Percentiles rank a stretch among this genome's conserved stretches.
Conservation (phyloP, 2,329 filamentous ascomycete genomes). For the Fusarium cyanostomum region DNA sequence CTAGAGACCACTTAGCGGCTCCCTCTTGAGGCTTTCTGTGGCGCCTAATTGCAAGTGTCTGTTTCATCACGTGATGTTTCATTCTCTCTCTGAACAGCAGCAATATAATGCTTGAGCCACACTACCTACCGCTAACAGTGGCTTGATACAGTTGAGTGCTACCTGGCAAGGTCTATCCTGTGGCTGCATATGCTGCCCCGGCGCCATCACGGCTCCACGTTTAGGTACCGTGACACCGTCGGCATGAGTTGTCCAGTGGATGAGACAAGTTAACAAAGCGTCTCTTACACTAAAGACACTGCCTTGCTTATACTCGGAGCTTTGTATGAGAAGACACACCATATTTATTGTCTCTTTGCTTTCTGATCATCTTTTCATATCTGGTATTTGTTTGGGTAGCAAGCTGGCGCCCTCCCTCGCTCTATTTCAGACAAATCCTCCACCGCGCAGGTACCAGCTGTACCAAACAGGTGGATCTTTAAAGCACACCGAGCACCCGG, state of each 20-base stretch:
- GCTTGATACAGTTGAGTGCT: too few relatives aligned
- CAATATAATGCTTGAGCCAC: constrained; percentile 6
- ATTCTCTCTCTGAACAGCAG: not conserved
- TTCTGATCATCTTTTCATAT: not conserved
- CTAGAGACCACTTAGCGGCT: constrained; percentile 32
- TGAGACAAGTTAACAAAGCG: constrained; percentile 23
- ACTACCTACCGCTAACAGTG: constrained; percentile 1
- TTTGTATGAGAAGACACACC: constrained; percentile 4
- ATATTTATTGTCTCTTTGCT: not conserved
- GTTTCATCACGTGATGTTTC: constrained; percentile 29
- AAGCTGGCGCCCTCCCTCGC: not conserved
- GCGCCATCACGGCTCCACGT: constrained; percentile 11
- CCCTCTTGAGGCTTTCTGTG: constrained; percentile 28
- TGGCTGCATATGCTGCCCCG: constrained; percentile 10
- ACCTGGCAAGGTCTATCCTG: too few relatives aligned
- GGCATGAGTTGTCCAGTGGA: constrained; percentile 29
- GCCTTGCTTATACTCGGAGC: not conserved
- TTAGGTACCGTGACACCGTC: constrained; percentile 28
- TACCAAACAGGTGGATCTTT: constrained; percentile 30
- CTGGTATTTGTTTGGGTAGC: not conserved
- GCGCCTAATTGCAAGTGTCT: constrained; percentile 29
- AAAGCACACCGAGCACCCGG: constrained; percentile 20
- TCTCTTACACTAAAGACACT: constrained; percentile 25
- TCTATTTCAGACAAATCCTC: constrained; percentile 21
- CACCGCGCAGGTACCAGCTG: constrained; percentile 16